Percentiles rank a stretch among this genome's conserved stretches.
Conservation (phyloP, 1,284 basidiomycete genomes). For the Phellopilus nigrolimitatus region DNA sequence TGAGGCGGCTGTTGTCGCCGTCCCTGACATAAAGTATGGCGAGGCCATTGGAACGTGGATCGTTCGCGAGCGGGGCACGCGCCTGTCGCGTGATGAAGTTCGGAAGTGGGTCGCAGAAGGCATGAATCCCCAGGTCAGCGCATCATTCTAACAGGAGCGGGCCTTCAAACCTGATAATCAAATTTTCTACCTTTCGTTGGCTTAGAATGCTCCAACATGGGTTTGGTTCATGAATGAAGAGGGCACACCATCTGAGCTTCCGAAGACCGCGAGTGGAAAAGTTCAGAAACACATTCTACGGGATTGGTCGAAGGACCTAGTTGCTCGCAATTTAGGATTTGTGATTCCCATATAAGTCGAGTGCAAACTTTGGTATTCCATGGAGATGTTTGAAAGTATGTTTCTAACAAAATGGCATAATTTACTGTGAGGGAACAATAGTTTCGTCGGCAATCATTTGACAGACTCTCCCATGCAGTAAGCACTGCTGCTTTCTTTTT, state of each 20-base stretch:
- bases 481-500: too few relatives aligned
- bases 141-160: conserved; percentile 1
- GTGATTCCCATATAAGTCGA: too few relatives aligned
- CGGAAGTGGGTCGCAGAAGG: conserved; percentile 44
- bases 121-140: conserved; percentile 73
- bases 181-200: not conserved
- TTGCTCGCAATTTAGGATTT: too few relatives aligned
- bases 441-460: too few relatives aligned
- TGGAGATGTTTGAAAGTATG: too few relatives aligned
- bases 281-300: conserved; percentile 74
- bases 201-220: conserved; percentile 74
- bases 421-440: too few relatives aligned
- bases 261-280: conserved; percentile 87
- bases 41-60: conserved; percentile 81
- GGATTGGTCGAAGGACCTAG: conserved; percentile 30
- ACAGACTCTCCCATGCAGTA: too few relatives aligned
- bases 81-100: conserved; percentile 47
- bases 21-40: conserved; percentile 66
- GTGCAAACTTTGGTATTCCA: too few relatives aligned
- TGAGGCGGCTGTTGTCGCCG: conserved; percentile 72
- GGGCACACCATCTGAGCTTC: conserved; percentile 53
- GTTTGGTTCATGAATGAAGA: conserved; percentile 79
- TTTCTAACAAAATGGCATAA: too few relatives aligned
- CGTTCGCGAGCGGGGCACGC: conserved; percentile 39
- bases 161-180: not conserved